Conservation (phyloP, 129 eudicot genomes). For the Flaveria bidentis region DNA sequence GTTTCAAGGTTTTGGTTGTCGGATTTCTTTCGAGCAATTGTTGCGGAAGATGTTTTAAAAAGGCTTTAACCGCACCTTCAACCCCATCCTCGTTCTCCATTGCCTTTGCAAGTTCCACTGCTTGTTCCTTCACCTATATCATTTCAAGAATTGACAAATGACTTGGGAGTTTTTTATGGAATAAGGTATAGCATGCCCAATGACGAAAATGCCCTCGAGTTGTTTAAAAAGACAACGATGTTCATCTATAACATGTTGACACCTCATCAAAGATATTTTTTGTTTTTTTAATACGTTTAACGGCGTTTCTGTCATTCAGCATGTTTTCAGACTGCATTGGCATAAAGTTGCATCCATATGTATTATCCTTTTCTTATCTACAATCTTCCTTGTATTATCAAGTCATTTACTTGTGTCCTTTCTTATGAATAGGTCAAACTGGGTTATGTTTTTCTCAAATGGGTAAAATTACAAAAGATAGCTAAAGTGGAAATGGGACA, state of each 20-base stretch:
- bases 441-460: not conserved
- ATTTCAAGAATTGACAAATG: not conserved
- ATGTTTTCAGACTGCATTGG: not conserved
- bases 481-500: not conserved
- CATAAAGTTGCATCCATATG: not conserved
- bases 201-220: not conserved
- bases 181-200: not conserved
- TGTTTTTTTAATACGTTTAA: not conserved
- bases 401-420: not conserved
- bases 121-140: slow-evolving; percentile 77
- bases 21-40: slow-evolving; percentile 41
- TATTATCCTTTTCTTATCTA: not conserved
- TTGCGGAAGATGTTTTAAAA: slow-evolving; percentile 80
- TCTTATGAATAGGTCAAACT: not conserved
- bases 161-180: not conserved
- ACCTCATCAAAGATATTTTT: not conserved
- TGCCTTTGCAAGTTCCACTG: slow-evolving; percentile 76
- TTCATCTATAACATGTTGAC: not conserved
- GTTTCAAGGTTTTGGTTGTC: slow-evolving; percentile 30
- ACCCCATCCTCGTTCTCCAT: slow-evolving; percentile 98
- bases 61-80: slow-evolving; percentile 87
- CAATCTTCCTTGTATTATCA: not conserved
- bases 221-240: no score
- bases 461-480: not conserved
- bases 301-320: not conserved